Base-by-base conservation (phyloP, 345 rosid species). In the Brassica incana region DNA sequence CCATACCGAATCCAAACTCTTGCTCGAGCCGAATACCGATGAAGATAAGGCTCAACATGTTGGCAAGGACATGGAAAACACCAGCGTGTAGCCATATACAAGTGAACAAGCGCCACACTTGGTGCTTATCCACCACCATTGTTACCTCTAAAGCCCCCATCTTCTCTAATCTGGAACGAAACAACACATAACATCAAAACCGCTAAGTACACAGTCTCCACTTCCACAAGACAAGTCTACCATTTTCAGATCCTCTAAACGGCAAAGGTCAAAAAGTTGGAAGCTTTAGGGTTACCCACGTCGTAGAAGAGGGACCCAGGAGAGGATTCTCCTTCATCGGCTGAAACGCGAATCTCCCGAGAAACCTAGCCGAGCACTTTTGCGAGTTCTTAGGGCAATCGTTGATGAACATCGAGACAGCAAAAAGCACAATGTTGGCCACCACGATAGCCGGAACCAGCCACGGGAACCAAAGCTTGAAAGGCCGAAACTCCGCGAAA, bases 11-110 rank as follows among this genome's bases (percentile, higher is more conserved):
- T 23, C 99, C 99, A 77, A 93, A 96, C 82, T 93, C 97, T 83
- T 90, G 97, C 77, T 96, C 98, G 54, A 96, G 97, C 4, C 95
- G 92, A 74, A 96, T 88, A 48, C 99, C 99, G 25, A 96, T 92
- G 81, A 92, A 90, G 79, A 89, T 40, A 76, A 96, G 91, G 75
- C 99, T 92, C 83, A 93, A 73, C 98, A 96, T 93, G 78, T 96
- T 96, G 67, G 97, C 91, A 74, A 93, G 91, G 16, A 96, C 56
- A 76, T 96, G 99, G 73, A 96, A 87, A 79, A 96, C 89, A 8
- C 99, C 99, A 0, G 92, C 98, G n/a, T 93, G 99, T 84, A 96
- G 81, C 99, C 99, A 93, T 78, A 96, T 85, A 82, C 97, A 96
- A 67, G 90, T 83, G 56, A 96, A 36, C 45, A 96, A 79, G 50